These are phyloP conservation scores for Mycosphaerella arachidis DNA, from an alignment of 2,329 filamentous ascomycete species.

Conservation along the genomic window DNA sequence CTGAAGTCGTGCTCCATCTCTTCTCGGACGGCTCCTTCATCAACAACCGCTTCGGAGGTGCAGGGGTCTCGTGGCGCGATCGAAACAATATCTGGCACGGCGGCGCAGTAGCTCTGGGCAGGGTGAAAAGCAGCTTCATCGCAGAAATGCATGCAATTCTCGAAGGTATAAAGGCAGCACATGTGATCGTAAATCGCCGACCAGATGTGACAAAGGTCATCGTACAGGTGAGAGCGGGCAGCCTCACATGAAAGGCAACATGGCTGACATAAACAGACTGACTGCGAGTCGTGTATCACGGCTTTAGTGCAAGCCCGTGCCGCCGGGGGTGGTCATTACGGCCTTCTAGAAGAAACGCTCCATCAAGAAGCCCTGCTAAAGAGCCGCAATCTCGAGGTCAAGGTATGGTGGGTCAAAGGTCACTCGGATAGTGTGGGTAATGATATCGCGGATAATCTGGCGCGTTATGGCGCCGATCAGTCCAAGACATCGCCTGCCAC, in stretches of 20 bases:
- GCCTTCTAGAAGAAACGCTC: neutral
- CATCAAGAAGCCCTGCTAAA: neutral
- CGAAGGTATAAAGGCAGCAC: neutral
- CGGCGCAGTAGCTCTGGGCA: neutral
- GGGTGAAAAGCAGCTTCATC: neutral
- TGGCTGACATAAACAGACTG: neutral
- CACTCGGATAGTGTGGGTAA: neutral
- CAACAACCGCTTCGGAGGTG: neutral
- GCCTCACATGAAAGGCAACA: neutral
- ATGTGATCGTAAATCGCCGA: neutral
- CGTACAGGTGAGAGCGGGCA: neutral
- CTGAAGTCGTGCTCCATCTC: neutral
- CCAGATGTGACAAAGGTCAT: neutral
- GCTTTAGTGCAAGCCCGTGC: neutral
- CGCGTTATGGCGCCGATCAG: neutral
- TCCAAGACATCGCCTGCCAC: neutral
- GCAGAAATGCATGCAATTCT: neutral
- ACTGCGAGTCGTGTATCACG: neutral
- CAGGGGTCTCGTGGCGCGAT: neutral
- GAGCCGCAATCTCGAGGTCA: neutral
- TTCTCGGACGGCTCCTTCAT: neutral
- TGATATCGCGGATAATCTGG: conserved; percentile 1
- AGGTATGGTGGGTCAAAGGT: neutral
- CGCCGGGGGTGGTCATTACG: neutral
- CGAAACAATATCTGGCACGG: neutral